Evolutionary conservation across 2,329 filamentous ascomycete genomes (phyloP).

Genomic region (Phyllosticta capitalensis): DNA sequence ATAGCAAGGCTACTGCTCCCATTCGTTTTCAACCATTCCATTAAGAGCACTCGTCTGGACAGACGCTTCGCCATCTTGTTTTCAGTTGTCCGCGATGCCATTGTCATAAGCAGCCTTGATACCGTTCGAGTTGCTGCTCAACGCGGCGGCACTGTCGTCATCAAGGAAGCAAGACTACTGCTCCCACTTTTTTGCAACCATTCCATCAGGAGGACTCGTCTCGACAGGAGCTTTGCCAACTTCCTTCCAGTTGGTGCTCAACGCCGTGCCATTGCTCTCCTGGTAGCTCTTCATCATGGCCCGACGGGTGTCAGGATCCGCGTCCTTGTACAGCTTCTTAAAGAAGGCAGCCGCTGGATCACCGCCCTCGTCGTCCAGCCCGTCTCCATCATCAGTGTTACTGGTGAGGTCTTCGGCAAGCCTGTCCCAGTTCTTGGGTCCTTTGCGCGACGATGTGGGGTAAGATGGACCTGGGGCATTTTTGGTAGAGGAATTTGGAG

Average conservation of each 20-base stretch:
- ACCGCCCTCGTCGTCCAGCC: conserved; percentile 31
- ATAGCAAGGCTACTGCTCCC: background rate
- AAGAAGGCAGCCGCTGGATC: conserved; percentile 71
- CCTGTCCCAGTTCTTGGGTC: conserved; percentile 89
- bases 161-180: too few species aligned
- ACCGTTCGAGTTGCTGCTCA: too few species aligned
- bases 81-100: too few species aligned
- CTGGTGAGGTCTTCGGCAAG: conserved; percentile 44
- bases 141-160: too few species aligned
- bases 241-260: conserved; percentile 88
- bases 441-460: conserved; percentile 74
- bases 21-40: conserved; percentile 68
- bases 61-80: conserved; percentile 62
- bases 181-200: conserved; percentile 59
- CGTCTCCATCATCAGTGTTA: conserved; percentile 17
- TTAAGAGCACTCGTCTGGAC: conserved; percentile 68
- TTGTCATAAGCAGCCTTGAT: too few species aligned
- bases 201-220: conserved; percentile 64
- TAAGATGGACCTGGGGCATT: conserved; percentile 50
- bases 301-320: conserved; percentile 68
- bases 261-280: conserved; percentile 84
- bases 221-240: conserved; percentile 65
- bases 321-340: conserved; percentile 72
- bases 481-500: conserved; percentile 14
- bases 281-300: conserved; percentile 98